Base-by-base conservation (phyloP, 768 basidiomycete species). In the Mycena metata region DNA sequence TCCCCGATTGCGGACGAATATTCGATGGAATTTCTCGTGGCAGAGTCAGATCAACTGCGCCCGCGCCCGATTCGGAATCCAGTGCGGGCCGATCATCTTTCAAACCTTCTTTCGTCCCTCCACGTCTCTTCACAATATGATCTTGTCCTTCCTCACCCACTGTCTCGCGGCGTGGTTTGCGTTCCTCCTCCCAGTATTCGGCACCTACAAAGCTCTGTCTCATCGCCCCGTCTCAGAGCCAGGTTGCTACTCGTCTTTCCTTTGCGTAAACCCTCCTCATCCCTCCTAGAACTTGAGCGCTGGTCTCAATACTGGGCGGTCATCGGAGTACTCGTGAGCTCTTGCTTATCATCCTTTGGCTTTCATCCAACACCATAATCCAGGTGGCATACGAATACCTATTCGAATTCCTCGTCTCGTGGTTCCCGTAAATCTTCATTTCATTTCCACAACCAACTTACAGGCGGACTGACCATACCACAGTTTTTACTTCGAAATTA, bases 401-500 rank as follows among this genome's bases (percentile, higher is more conserved):
- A 11, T 82, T 86, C 33, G 91, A 91, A 65, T 88, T 88, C 83
- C 73, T 91, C 62, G 77, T 93, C 85, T 54, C 35, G 79, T 93
- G 91, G 92, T 87, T 77, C 24, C 64, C 59, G 52, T 30, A 6
- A 30, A 6, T 30, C 30, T 30, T 30, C 30, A 30, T 30, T 30
- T 30, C 30, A 30, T 30, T 30, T 30, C 30, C 30, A 30, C 30
- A 3, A 30, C 30, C 6, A 30, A 6, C 30, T 3, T 30, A 30
- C 6, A 3, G 30, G 30, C 30, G 30, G 30, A 30, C 30, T 30
- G 30, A 30, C 30, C 30, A 30, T 30, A 30, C 30, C 30, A 30
- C 6, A 30, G 30, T 30, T 91, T 93, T 75, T 93, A 92, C 74
- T 91, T 88, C 88, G 92, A 93, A 73, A 50, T 87, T 59, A 89